Conservation (phyloP, 208 protist genomes). For the Crithidia expoeki region DNA sequence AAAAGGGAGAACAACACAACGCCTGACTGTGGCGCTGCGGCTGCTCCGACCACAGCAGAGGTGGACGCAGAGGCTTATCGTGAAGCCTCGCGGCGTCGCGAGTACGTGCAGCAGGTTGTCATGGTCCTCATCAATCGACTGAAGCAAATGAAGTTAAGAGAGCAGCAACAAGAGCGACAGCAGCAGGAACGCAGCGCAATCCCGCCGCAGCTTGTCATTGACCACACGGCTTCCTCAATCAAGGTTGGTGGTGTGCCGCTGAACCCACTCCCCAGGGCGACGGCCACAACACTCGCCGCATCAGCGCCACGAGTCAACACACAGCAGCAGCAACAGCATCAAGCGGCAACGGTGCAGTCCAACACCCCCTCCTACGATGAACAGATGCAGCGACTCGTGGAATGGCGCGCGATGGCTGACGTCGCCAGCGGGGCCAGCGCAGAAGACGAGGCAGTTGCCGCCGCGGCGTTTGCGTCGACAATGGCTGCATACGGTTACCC, state of each 20-base stretch:
- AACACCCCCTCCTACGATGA: constrained; percentile 15
- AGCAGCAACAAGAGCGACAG: constrained; percentile 34
- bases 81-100: constrained; percentile 38
- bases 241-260: constrained; percentile 12
- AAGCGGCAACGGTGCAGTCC: neutral
- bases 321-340: constrained; percentile 21
- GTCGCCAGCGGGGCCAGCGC: neutral
- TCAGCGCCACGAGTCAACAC: neutral
- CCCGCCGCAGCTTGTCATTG: constrained; percentile 14
- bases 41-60: neutral
- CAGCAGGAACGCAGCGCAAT: neutral
- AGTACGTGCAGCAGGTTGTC: constrained; percentile 71
- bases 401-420: constrained; percentile 14
- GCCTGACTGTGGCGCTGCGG: neutral
- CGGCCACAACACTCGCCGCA: neutral
- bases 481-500: constrained; percentile 27
- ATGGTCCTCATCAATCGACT: constrained; percentile 65
- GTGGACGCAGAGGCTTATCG: constrained; percentile 30
- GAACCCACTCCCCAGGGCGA: constrained; percentile 1
- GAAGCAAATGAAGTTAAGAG: constrained; percentile 52
- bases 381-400: constrained; percentile 8
- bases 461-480: constrained; percentile 15
- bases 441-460: constrained; percentile 15
- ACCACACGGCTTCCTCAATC: constrained; percentile 12
- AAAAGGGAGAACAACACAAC: neutral